Base-by-base conservation (phyloP, 2,329 filamentous ascomycete species). In the Aspergillus hiratsukae region DNA sequence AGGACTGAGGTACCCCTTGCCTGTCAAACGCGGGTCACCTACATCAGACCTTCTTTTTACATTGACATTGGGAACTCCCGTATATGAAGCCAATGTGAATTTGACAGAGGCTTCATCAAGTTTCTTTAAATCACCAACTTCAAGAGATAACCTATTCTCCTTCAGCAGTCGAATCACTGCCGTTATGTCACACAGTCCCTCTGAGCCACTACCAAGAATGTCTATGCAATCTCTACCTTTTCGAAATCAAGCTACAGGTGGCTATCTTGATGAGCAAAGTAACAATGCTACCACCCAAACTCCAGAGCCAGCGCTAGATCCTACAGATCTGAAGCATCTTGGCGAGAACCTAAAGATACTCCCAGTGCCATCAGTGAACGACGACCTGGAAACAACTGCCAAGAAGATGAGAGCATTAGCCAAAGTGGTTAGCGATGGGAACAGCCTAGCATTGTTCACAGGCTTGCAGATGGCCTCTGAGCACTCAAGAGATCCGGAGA, bases 381-480 rank as follows among this genome's bases (percentile, higher is more conserved):
- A 66, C 46, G 54, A 60, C 28, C 58, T 66, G 8, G 54, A 61
- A 54, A 52, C 53, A 14, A 65, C 61, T 25, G 56, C 49, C 2
- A 51, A n/a, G 19, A 66, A 65, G 54, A 41, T 65, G 10, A 10
- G 52, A 29, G 56, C 52, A 6, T 56, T 66, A 14, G 61, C 63
- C 10, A 52, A 55, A 7, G 52, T 57, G 10, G 59, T 61, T 10
- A 10, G 52, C 19, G 51, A 58, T 11, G 62, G 63, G 0, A 60
- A 65, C 50, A 65, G 60, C 52, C 58, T 65, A 11, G 63, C 64
- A 8, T 52, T 64, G 2, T 62, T 50, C 40, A 66, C 64, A 8
- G 63, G 63, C 3, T 21, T 61, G 35, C 53, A 60, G 46, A 43
- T 61, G 11, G 54, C 54, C 4, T 48, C 61, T 1, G 51, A 48